Percentiles rank a stretch among this genome's conserved stretches.
phyloP scores from a whole-genome alignment of 2,329 filamentous ascomycete species.

The Fusarium avenaceum region DNA sequence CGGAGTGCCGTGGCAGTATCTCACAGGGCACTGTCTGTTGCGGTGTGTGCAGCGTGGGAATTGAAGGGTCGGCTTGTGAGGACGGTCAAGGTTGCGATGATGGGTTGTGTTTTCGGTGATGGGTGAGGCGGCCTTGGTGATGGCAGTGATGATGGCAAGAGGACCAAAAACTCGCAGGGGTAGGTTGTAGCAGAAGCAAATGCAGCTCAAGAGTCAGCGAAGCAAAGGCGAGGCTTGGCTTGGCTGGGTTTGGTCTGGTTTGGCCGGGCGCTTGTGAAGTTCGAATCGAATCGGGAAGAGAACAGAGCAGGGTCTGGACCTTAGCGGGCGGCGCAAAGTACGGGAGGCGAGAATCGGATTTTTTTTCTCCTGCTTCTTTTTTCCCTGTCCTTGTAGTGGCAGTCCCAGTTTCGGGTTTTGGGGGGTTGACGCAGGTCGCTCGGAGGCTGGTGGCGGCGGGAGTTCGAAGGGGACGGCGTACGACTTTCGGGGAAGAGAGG shows the following conservation, averaged over 20 bases:
- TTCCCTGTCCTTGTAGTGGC: conserved; percentile 12
- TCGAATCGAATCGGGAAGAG: conserved; percentile 41
- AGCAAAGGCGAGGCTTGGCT: conserved; percentile 41
- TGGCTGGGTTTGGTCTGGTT: conserved; percentile 24
- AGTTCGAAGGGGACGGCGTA: conserved; percentile 35
- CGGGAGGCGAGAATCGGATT: conserved; percentile 45
- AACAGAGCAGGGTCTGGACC: conserved; percentile 43
- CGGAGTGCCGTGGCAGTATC: conserved; percentile 43
- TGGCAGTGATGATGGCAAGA: conserved; percentile 28
- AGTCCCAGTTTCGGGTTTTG: conserved; percentile 27
- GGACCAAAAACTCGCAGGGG: conserved; percentile 26
- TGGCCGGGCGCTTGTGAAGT: conserved; percentile 37
- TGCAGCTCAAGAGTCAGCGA: conserved; percentile 40
- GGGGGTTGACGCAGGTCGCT: conserved; percentile 25
- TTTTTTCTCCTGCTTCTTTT: neutral
- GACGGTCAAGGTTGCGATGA: conserved; percentile 1
- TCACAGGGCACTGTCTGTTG: conserved; percentile 40
- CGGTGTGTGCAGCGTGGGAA: conserved; percentile 9
- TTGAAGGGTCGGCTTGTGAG: conserved; percentile 7
- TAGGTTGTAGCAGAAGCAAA: conserved; percentile 26
- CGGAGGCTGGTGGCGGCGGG: conserved; percentile 36
- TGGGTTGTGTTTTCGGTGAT: conserved; percentile 5
- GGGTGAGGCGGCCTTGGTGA: neutral
- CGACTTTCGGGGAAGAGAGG: conserved; percentile 31
- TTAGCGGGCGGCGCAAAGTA: conserved; percentile 44